Percentiles rank a stretch among this genome's conserved stretches.
Conservation (phyloP, 73 alveolate genomes). For the Paramecium tetraurelia region DNA sequence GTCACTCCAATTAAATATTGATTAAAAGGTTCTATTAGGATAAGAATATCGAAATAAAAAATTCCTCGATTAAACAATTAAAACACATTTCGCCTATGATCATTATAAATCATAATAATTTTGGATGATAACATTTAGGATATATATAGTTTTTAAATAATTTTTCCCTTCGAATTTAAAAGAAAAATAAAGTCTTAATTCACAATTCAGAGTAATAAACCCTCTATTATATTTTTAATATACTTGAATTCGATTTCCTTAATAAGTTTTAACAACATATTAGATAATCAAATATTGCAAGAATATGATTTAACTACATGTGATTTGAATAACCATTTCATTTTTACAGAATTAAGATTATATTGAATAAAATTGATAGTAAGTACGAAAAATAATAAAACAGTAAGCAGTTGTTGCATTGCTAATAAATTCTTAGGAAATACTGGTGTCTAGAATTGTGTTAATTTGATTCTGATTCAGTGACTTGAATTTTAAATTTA, state of each 20-base stretch:
- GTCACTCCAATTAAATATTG: too few relatives aligned
- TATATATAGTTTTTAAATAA: too few relatives aligned
- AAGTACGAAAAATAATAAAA: neutral
- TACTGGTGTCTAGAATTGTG: neutral
- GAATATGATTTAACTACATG: neutral
- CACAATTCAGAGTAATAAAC: neutral
- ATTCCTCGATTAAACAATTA: too few relatives aligned
- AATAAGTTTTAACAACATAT: neutral
- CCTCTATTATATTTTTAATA: neutral
- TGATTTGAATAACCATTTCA: neutral
- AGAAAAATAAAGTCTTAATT: neutral
- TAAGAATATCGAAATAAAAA: too few relatives aligned
- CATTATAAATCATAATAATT: too few relatives aligned
- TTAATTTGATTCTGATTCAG: neutral
- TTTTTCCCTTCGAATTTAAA: too few relatives aligned
- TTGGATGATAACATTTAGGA: too few relatives aligned
- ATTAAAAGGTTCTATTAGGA: too few relatives aligned
- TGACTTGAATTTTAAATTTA: neutral
- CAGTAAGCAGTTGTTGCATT: neutral
- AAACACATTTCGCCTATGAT: too few relatives aligned
- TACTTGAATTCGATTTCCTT: neutral
- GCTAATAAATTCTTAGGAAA: neutral
- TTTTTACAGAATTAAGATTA: neutral
- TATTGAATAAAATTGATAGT: neutral
- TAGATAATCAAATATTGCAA: neutral